Evolutionary conservation across 2,329 filamentous ascomycete species (phyloP).

Genomic region (Tothia fuscella): DNA sequence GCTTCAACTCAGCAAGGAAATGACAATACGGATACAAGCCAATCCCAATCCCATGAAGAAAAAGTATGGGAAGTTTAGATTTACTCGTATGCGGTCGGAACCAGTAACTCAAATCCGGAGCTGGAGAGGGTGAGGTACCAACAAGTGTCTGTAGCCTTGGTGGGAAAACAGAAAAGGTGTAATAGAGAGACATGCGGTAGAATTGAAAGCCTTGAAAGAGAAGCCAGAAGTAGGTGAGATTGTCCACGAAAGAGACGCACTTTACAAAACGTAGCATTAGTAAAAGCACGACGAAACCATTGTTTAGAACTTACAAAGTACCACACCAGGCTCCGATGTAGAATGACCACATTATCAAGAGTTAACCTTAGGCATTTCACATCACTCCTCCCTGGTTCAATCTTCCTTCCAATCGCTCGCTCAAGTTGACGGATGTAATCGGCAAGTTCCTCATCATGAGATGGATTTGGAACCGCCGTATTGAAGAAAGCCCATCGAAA

Average conservation of each 20-base stretch:
- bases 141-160: conserved; percentile 42
- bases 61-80: conserved; percentile 47
- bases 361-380: conserved; percentile 51
- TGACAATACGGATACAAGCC: conserved; percentile 51
- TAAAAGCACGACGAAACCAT: no score
- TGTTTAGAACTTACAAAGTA: conserved; percentile 47
- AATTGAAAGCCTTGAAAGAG: no score
- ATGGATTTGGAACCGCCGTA: conserved; percentile 28
- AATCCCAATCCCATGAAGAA: conserved; percentile 60
- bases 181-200: conserved; percentile 32
- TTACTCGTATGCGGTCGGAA: conserved; percentile 50
- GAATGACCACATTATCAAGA: conserved; percentile 49
- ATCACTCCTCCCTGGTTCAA: conserved; percentile 44
- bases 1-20: conserved; percentile 44
- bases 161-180: conserved; percentile 44
- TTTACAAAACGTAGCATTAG: no score
- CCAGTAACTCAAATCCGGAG: conserved; percentile 49
- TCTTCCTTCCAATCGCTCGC: conserved; percentile 35
- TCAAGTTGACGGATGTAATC: conserved; percentile 44
- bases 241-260: no score
- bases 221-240: no score
- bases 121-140: conserved; percentile 36
- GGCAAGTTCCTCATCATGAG: conserved; percentile 40
- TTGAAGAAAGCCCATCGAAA: conserved; percentile 58
- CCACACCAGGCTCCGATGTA: conserved; percentile 52